Evolutionary conservation across 768 basidiomycete species (phyloP).

Genomic region (Sporobolomyces pararoseus): DNA sequence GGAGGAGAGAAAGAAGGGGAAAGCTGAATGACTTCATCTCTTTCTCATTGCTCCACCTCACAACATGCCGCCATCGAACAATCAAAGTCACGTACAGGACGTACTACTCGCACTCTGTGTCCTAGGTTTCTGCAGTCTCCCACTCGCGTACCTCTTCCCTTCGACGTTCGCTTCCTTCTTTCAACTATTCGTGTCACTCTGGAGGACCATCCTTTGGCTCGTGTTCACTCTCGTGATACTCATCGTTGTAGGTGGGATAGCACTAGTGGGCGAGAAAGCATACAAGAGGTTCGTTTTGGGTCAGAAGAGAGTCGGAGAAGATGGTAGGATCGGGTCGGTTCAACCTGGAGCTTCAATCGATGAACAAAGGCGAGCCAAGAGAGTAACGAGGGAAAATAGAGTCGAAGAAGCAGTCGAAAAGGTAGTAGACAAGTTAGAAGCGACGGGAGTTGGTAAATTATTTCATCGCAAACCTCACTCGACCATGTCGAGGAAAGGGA

Average conservation of each 20-base stretch:
- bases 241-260: conserved; percentile 9
- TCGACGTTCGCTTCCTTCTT: conserved; percentile 1
- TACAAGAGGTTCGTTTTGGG: conserved; percentile 6
- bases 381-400: conserved; percentile 5
- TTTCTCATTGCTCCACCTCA: neutral
- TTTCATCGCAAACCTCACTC: neutral
- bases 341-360: too few species aligned
- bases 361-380: neutral
- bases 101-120: neutral
- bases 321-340: neutral
- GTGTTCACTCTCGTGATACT: neutral
- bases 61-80: neutral
- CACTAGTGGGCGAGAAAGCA: conserved; percentile 29
- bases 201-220: conserved; percentile 12
- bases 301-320: neutral
- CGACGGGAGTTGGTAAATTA: conserved; percentile 17
- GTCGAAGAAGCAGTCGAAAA: conserved; percentile 26
- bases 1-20: neutral
- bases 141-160: conserved; percentile 19
- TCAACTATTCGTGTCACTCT: neutral
- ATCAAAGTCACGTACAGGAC: conserved; percentile 9
- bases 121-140: conserved; percentile 11
- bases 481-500: neutral
- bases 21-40: neutral
- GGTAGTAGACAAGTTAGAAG: conserved; percentile 30